Conservation (phyloP, 345 rosid genomes). For the Populus ilicifolia region DNA sequence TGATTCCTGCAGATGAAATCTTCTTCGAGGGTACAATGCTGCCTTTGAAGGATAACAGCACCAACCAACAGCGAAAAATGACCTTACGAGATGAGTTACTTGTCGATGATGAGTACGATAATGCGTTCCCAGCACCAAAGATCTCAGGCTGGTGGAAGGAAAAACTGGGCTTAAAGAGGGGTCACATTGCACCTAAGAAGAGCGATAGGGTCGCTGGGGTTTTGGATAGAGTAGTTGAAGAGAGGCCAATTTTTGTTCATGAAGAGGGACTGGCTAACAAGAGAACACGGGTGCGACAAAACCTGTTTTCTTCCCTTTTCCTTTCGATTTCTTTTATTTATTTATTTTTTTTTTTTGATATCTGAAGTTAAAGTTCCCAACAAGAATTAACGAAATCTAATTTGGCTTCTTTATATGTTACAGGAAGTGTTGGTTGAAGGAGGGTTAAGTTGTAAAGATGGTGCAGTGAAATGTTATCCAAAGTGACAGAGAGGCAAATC, state of each 20-base stretch:
- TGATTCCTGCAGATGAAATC: constrained; percentile 76
- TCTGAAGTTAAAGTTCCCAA: background rate
- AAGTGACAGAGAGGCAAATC: background rate
- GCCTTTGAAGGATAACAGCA: constrained; percentile 49
- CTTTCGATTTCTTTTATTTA: background rate
- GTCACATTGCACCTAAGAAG: constrained; percentile 20
- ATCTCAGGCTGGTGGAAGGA: constrained; percentile 56
- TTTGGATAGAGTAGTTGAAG: constrained; percentile 41
- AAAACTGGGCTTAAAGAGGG: constrained; percentile 40
- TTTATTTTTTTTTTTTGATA: no score
- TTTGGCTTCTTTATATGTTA: background rate
- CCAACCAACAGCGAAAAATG: constrained; percentile 36
- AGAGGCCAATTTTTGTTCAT: constrained; percentile 19
- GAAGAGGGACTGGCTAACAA: constrained; percentile 16
- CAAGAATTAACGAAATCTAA: background rate
- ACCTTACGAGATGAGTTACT: constrained; percentile 64
- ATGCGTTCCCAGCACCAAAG: constrained; percentile 28
- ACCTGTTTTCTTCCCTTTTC: background rate
- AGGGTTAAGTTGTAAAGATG: background rate
- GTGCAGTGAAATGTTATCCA: background rate
- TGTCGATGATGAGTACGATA: constrained; percentile 36
- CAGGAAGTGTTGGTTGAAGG: constrained; percentile 18
- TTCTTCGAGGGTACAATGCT: constrained; percentile 67
- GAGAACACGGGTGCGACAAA: constrained; percentile 22
- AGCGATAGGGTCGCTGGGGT: constrained; percentile 19